These are phyloP conservation scores for Amanita polypyramis DNA, from an alignment of 768 basidiomycete genomes.

Conservation along the genomic window DNA sequence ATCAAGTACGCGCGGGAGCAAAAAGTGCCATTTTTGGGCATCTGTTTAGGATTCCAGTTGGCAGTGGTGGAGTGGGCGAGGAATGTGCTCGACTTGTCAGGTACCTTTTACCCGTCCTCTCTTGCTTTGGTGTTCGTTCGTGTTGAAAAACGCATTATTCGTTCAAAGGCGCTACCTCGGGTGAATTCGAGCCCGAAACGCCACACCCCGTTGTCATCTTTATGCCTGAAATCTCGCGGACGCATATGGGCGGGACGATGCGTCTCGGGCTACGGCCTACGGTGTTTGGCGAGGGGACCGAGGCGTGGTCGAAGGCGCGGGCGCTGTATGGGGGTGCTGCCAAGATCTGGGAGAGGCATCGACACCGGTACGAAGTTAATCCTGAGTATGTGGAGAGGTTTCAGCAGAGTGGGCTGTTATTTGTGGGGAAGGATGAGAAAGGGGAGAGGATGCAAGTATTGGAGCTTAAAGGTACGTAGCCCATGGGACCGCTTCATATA, in stretches of 20 bases:
- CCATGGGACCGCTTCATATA: neutral
- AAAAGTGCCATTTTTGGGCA: conserved; percentile 89
- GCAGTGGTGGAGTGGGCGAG: conserved; percentile 94
- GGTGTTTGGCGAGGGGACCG: conserved; percentile 65
- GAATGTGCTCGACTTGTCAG: conserved; percentile 60
- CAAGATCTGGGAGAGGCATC: conserved; percentile 92
- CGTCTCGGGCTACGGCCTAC: conserved; percentile 96
- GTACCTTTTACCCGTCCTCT: no score
- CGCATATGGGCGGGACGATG: conserved; percentile 99
- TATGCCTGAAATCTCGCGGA: conserved; percentile 98
- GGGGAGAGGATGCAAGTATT: conserved; percentile 97
- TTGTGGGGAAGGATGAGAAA: conserved; percentile 87
- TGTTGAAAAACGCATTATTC: conserved; percentile 3
- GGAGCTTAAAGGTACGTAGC: conserved; percentile 64
- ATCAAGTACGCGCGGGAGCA: conserved; percentile 96
- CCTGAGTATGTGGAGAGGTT: conserved; percentile 73
- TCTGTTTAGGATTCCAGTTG: conserved; percentile 96
- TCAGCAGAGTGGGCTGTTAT: conserved; percentile 47
- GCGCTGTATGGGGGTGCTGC: conserved; percentile 74
- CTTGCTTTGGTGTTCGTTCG: no score
- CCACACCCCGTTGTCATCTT: conserved; percentile 78
- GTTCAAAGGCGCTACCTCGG: conserved; percentile 65
- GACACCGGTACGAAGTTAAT: conserved; percentile 94
- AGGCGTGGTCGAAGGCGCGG: conserved; percentile 61
- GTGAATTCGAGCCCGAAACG: conserved; percentile 61